These are phyloP conservation scores for Entonaema liquescens DNA, from an alignment of 495 filamentous ascomycete genomes.

Conservation along the genomic window DNA sequence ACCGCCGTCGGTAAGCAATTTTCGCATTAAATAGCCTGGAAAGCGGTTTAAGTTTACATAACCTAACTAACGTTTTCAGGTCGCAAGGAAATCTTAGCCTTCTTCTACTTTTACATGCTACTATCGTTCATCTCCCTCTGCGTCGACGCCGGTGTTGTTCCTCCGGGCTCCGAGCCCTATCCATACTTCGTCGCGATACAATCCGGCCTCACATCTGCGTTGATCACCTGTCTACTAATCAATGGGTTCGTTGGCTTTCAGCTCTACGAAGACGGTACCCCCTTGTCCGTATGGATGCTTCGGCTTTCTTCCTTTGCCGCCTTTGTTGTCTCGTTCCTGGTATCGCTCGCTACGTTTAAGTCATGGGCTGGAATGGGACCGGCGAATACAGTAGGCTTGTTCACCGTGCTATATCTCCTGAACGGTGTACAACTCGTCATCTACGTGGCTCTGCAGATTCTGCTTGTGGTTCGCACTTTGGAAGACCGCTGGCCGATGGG, in stretches of 20 bases:
- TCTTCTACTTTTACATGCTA: constrained; percentile 97
- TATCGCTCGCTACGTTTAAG: constrained; percentile 93
- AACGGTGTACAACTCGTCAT: constrained; percentile 86
- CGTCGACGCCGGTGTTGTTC: constrained; percentile 92
- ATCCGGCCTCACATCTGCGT: constrained; percentile 86
- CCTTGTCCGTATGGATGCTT: constrained; percentile 92
- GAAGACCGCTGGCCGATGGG: constrained; percentile 96
- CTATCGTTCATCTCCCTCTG: constrained; percentile 88
- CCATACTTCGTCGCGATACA: constrained; percentile 93
- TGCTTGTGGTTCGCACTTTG: constrained; percentile 89
- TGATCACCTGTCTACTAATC: constrained; percentile 89
- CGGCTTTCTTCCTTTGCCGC: constrained; percentile 78
- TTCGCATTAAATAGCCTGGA: not conserved
- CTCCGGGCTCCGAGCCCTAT: constrained; percentile 79
- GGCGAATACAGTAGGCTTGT: constrained; percentile 84
- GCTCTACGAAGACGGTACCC: constrained; percentile 98
- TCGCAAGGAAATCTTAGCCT: constrained; percentile 95
- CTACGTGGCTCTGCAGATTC: constrained; percentile 86
- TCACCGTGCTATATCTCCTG: constrained; percentile 90
- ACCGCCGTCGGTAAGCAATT: constrained; percentile 91
- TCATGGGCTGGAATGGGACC: constrained; percentile 87
- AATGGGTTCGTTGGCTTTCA: constrained; percentile 99
- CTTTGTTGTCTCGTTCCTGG: constrained; percentile 86
- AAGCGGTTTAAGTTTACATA: not conserved
- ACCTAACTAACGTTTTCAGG: constrained; percentile 63